Percentiles rank a stretch among this genome's conserved stretches.
phyloP scores from a whole-genome alignment of 176 grass and related monocot genomes.

The Musa acuminata region DNA sequence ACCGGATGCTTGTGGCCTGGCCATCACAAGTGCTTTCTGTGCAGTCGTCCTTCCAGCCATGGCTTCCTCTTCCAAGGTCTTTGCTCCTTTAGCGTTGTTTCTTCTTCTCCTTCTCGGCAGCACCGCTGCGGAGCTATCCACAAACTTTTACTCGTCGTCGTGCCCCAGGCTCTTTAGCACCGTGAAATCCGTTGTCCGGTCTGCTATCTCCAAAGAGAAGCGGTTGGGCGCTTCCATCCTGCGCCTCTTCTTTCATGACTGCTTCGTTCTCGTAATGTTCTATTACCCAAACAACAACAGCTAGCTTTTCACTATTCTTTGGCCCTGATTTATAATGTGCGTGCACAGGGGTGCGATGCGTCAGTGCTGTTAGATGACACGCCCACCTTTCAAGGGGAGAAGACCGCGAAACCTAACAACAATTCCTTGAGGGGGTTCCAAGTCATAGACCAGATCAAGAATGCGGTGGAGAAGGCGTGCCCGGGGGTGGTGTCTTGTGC shows the following conservation, averaged over 20 bases:
- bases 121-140: conserved; percentile 6
- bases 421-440: conserved; percentile 31
- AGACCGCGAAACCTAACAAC: conserved; percentile 29
- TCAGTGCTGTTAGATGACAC: conserved; percentile 44
- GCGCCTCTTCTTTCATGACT: conserved; percentile 77
- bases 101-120: background rate
- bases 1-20: too few species aligned
- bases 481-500: conserved; percentile 48
- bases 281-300: background rate
- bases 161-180: conserved; percentile 34
- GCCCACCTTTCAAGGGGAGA: conserved; percentile 28
- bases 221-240: conserved; percentile 50
- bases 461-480: conserved; percentile 32
- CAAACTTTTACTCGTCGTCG: conserved; percentile 33
- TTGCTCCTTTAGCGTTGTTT: background rate
- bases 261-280: conserved; percentile 50
- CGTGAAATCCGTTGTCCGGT: conserved; percentile 31
- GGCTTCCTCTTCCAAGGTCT: background rate
- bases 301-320: background rate
- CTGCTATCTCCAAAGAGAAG: conserved; percentile 19
- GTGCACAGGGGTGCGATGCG: conserved; percentile 45
- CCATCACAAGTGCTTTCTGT: too few species aligned
- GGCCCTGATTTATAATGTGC: background rate
- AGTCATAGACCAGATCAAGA: conserved; percentile 55
- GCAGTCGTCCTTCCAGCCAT: too few species aligned